Conservation (phyloP, 371 early-diverging fungal species). For the Sporodiniella umbellata region DNA sequence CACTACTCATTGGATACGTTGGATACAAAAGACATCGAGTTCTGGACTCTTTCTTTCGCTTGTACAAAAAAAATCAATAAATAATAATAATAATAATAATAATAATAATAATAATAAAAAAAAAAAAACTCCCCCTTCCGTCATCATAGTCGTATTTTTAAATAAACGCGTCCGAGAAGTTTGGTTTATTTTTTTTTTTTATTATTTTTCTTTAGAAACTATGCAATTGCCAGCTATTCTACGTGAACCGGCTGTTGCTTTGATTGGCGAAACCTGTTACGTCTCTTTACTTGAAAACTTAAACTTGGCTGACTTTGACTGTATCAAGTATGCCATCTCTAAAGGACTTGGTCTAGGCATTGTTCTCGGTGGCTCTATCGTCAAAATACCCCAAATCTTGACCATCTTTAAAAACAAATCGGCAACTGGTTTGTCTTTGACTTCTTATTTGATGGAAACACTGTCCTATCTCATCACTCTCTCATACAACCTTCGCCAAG, state of each 20-base stretch:
- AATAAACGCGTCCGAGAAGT: not conserved
- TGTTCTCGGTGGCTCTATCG: slow-evolving; percentile 79
- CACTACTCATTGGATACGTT: not conserved
- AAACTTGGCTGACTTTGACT: slow-evolving; percentile 58
- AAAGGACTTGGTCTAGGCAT: slow-evolving; percentile 91
- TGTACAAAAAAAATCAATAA: not conserved
- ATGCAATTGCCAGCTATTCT: slow-evolving; percentile 46
- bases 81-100: not conserved
- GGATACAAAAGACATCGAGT: not conserved
- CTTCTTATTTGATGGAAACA: slow-evolving; percentile 79
- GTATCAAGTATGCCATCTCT: slow-evolving; percentile 77
- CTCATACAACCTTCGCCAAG: slow-evolving; percentile 78
- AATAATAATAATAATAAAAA: too few relatives aligned
- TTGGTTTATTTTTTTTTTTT: slow-evolving; percentile 1
- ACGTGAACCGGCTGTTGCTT: slow-evolving; percentile 53
- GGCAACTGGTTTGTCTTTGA: slow-evolving; percentile 75
- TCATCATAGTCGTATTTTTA: too few relatives aligned
- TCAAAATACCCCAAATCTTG: slow-evolving; percentile 93
- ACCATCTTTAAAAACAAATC: slow-evolving; percentile 74
- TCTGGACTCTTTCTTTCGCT: not conserved
- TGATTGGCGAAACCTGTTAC: slow-evolving; percentile 71
- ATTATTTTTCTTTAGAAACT: slow-evolving; percentile 2
- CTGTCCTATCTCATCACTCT: slow-evolving; percentile 71
- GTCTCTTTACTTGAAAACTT: slow-evolving; percentile 60
- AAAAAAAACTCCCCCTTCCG: too few relatives aligned